Evolutionary conservation across 768 basidiomycete genomes (phyloP), one percentile per base, ranked within the genome.

Genomic region (Clitopilus passeckerianus): DNA sequence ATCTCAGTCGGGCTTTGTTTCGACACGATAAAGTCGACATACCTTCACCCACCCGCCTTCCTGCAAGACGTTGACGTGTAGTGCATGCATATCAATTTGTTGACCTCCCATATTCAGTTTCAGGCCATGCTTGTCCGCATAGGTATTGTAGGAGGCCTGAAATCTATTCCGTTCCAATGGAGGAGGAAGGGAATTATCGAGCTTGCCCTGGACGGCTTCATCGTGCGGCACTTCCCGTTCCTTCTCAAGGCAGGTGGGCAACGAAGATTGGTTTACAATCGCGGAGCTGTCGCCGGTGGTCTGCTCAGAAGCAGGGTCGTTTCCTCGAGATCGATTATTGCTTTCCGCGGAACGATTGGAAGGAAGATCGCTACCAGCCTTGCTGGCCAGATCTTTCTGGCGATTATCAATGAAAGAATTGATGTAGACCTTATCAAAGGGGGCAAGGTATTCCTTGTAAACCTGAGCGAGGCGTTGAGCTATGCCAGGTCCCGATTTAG

Each of bases 401-500:
- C 69, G 70, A 30, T 63, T 60, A 1, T 77, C 73, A 55, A 77
- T 61, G 24, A 81, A 68, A 16, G 79, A 79, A 35, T 65, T 20
- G 56, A 82, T 70, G 60, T 87, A 86, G 37, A 78, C 77, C 15
- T 69, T 63, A 66, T 91, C 89, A 66, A 90, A 89, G 20, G 67
- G 64, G 4, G 67, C 61, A 12, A 91, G 77, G 61, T 80, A 85
- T 34, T 81, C 78, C 57, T 81, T 80, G 72, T 90, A 90, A 22
- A 85, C 75, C 61, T 82, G 78, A 1, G 80, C 77, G 4, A 91
- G 71, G 27, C 84, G 82, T 56, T 80, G 79, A 0, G 87, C 89
- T 27, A 82, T 76, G 20, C 72, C 85, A 1, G 87, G 88, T 2
- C 85, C 86, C 23, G 80, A 78, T 63, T 81, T 84, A 3, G 82